Evolutionary conservation across 164 flowering plant genomes (phyloP).

Genomic region (Dillenia turbinata): DNA sequence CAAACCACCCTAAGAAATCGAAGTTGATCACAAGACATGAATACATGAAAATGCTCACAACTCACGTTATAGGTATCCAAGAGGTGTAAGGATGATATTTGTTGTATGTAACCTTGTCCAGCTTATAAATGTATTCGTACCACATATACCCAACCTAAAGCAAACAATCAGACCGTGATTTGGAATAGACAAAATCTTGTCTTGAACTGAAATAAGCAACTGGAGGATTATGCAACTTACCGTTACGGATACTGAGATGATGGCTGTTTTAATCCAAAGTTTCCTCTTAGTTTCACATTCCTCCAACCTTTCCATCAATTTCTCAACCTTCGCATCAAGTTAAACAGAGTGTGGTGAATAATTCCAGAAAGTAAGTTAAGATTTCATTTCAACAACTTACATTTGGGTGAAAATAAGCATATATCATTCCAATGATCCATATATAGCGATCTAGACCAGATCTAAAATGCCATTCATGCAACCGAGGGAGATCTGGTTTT

Average conservation of each 20-base stretch:
- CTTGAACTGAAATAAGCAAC: background rate
- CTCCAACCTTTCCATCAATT: conserved; percentile 94
- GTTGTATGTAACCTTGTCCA: conserved; percentile 90
- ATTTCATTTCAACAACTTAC: conserved; percentile 35
- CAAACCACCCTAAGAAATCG: conserved; percentile 2
- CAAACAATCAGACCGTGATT: conserved; percentile 3
- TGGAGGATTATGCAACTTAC: conserved; percentile 42
- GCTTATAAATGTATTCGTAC: conserved; percentile 91
- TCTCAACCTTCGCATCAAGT: conserved; percentile 60
- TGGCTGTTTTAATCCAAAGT: conserved; percentile 55
- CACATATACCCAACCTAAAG: conserved; percentile 80
- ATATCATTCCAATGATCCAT: conserved; percentile 98
- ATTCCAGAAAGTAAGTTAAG: background rate
- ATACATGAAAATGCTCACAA: conserved; percentile 8
- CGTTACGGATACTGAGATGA: conserved; percentile 50
- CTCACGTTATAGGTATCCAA: conserved; percentile 99
- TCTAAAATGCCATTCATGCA: conserved; percentile 98
- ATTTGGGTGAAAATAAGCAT: conserved; percentile 92
- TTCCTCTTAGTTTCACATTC: conserved; percentile 74
- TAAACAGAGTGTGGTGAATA: background rate
- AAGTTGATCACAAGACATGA: background rate
- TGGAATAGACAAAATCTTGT: background rate
- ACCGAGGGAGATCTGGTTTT: conserved; percentile 66
- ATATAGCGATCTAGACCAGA: conserved; percentile 99
- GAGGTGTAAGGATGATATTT: conserved; percentile 96